These are phyloP conservation scores for Castanopsis chinensis DNA, from an alignment of 306 rosid genomes.

Conservation along the genomic window DNA sequence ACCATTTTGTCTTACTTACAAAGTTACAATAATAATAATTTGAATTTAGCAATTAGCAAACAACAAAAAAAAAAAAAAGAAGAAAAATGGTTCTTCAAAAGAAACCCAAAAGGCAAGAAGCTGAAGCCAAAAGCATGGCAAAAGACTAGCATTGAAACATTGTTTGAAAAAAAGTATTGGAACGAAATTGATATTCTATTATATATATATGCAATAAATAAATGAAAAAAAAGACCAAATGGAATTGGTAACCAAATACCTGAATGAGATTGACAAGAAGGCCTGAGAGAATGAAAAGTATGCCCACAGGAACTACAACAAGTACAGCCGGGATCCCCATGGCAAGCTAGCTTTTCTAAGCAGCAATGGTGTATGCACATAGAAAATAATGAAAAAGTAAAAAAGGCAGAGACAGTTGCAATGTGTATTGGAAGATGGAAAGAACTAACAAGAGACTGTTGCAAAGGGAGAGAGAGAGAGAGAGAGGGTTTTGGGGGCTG, in stretches of 20 bases:
- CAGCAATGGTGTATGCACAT: slow-evolving; percentile 1
- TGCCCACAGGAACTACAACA: slow-evolving; percentile 64
- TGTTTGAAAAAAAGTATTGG: background rate
- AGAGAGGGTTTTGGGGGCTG: background rate
- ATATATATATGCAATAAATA: background rate
- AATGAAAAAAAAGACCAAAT: background rate
- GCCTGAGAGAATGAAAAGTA: slow-evolving; percentile 76
- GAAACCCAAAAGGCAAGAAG: background rate
- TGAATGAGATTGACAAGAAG: slow-evolving; percentile 66
- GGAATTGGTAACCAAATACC: slow-evolving; percentile 24
- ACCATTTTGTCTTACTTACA: background rate
- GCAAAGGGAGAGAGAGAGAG: background rate
- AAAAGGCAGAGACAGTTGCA: background rate
- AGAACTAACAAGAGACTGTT: too few species aligned
- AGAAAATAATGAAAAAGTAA: background rate
- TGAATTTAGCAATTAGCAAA: background rate
- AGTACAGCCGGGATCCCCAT: slow-evolving; percentile 78
- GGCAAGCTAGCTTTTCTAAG: background rate
- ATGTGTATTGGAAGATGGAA: too few species aligned
- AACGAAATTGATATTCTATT: background rate
- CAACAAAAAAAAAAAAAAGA: background rate
- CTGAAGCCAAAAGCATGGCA: background rate
- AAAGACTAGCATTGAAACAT: background rate
- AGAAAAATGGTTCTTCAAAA: background rate
- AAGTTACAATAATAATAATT: background rate